Percentiles rank a stretch among this genome's conserved stretches.
phyloP scores from a whole-genome alignment of 2,329 filamentous ascomycete species.

The Paramyrothecium sp. region DNA sequence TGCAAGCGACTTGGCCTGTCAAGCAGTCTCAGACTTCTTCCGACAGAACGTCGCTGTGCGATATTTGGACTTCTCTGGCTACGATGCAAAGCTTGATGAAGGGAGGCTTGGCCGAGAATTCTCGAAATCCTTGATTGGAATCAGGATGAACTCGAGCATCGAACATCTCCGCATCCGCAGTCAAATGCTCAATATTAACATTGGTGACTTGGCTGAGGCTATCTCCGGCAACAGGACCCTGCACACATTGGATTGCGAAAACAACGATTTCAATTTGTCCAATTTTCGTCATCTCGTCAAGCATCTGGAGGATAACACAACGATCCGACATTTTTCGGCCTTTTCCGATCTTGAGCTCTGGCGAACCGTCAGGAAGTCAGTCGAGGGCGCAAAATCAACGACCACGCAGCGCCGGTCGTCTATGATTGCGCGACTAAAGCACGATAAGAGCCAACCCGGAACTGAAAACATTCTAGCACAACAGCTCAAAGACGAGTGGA shows the following conservation, averaged over 20 bases:
- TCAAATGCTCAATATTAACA: conserved; percentile 53
- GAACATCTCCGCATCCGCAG: conserved; percentile 54
- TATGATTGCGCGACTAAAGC: conserved; percentile 30
- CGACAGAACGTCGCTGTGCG: conserved; percentile 48
- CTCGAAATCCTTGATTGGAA: conserved; percentile 46
- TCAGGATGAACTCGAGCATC: conserved; percentile 41
- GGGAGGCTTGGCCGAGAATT: conserved; percentile 54
- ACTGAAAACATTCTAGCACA: conserved; percentile 31
- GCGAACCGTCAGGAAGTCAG: conserved; percentile 30
- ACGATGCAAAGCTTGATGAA: conserved; percentile 56
- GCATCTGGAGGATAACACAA: conserved; percentile 39
- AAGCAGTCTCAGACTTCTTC: conserved; percentile 49
- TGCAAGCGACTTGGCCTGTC: conserved; percentile 44
- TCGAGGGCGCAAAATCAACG: conserved; percentile 24
- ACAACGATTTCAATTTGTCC: conserved; percentile 54
- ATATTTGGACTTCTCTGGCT: conserved; percentile 57
- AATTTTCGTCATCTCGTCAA: conserved; percentile 46
- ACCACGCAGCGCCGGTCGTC: conserved; percentile 29
- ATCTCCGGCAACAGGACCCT: conserved; percentile 48
- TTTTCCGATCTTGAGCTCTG: conserved; percentile 35
- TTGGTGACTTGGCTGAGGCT: conserved; percentile 50
- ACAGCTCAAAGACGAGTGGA: conserved; percentile 38
- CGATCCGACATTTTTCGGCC: conserved; percentile 43
- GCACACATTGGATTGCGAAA: conserved; percentile 51
- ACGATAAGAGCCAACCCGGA: conserved; percentile 25